A percentile compares a stretch with the other conserved stretches of the same genome.
Conservation (phyloP, 2,329 filamentous ascomycete species). For the Exophiala aquamarina region DNA sequence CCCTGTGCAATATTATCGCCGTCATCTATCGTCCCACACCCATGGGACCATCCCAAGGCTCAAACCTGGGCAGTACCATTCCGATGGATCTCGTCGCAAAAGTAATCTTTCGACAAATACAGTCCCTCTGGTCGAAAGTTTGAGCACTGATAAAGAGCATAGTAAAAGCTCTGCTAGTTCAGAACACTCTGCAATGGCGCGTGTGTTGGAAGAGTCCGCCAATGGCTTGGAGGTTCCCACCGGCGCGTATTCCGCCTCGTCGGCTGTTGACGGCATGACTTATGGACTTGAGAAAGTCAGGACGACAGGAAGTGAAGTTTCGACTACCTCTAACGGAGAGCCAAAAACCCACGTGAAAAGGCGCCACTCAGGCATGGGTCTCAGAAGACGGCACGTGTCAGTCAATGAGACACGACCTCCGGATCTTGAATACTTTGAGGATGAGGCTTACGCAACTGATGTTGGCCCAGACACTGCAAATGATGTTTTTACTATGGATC, state of each 20-base stretch:
- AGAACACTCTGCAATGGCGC: not conserved
- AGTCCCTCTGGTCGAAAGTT: not conserved
- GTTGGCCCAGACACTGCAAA: constrained; percentile 74
- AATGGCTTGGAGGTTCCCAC: constrained; percentile 4
- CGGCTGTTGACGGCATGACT: constrained; percentile 24
- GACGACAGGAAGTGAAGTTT: constrained; percentile 29
- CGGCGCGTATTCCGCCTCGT: constrained; percentile 22
- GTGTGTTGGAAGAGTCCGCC: not conserved
- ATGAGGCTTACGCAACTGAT: constrained; percentile 81
- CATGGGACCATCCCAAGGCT: constrained; percentile 58
- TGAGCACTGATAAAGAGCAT: not conserved
- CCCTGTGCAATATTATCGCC: constrained; percentile 75
- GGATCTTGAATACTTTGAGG: constrained; percentile 86
- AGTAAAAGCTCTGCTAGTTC: not conserved
- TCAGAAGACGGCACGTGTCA: constrained; percentile 74
- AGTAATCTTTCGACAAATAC: constrained; percentile 33
- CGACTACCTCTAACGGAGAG: constrained; percentile 16
- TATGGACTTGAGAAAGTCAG: constrained; percentile 36
- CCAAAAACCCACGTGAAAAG: constrained; percentile 41
- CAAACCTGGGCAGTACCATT: constrained; percentile 26
- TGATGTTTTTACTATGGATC: constrained; percentile 68
- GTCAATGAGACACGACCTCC: constrained; percentile 63
- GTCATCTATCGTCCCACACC: constrained; percentile 58
- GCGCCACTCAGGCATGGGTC: constrained; percentile 82
- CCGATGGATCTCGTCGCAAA: constrained; percentile 33